Base-by-base conservation (phyloP, 169 alveolate genomes). In the Theileria orientalis region DNA sequence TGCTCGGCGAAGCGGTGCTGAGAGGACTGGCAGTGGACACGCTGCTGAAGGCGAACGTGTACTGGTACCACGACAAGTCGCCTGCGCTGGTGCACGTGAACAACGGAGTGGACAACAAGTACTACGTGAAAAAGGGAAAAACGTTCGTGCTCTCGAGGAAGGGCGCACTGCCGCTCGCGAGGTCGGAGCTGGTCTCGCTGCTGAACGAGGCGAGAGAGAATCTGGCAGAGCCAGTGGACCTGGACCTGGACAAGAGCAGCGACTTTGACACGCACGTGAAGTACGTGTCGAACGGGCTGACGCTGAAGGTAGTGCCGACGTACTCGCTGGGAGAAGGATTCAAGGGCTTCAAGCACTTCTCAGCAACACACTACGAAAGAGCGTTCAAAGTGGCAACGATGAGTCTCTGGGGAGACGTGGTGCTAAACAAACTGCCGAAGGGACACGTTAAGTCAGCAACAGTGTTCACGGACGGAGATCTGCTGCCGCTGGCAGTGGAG, bases 171-270 rank as follows among this genome's bases (percentile, higher is more conserved):
- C 69, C 69, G 19, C 25, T 59, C 40, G 29, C 44, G 37, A 40
- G 49, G 21, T 27, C 44, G 0, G 37, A 25, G 8, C 32, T 59
- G 44, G 69, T 29, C 19, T 59, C 69, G 21, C 29, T 59, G 69
- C 69, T 59, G 32, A 33, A 40, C 6, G 49, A 59, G 25, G 47
- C 25, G 3, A 59, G 25, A 33, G 69, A 11, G 5, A 59, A 27
- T 32, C 25, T 59, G 30, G 69, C 37, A 21, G 25, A 32, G 49
- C 49, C 69, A 35, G 69, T 59, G 29, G 69, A 35, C 19, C 44
- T 59, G 21, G 69, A 59, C 44, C 69, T 59, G n/a, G 69, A 40
- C 49, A 59, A 40, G 49, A 59, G 52, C 69, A 40, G 44, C 25
- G 19, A 27, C 0, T 59, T 13, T 35, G 69, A 40, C 49, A 21